A percentile compares a stretch with the other conserved stretches of the same genome.
Evolutionary conservation across 306 rosid genomes (phyloP).

Genomic region (Fagus crenata): DNA sequence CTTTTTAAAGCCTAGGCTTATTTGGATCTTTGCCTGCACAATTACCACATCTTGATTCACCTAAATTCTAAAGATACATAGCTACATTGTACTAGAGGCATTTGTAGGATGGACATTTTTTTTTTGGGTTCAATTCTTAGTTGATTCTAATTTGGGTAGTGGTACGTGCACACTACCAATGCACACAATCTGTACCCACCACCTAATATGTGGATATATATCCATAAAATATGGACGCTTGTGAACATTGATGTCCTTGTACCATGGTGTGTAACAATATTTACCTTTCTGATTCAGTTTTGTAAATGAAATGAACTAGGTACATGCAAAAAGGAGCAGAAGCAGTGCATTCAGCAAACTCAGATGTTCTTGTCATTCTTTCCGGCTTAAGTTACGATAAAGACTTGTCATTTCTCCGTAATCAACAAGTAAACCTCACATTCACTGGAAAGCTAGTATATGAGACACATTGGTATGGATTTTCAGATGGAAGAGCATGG

Average conservation of each 20-base stretch:
- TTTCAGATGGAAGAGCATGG: constrained; percentile 77
- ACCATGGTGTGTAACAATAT: too few species aligned
- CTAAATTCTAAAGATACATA: too few species aligned
- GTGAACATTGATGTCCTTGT: too few species aligned
- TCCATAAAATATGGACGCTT: too few species aligned
- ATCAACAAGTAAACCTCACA: constrained; percentile 45
- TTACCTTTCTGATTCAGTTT: not conserved
- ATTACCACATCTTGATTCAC: too few species aligned
- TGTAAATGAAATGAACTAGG: constrained; percentile 36
- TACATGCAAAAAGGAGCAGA: constrained; percentile 92
- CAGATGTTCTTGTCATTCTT: constrained; percentile 69
- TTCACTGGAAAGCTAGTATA: constrained; percentile 61
- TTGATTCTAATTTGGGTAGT: not conserved
- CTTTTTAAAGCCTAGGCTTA: too few species aligned
- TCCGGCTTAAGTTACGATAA: constrained; percentile 72
- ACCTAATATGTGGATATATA: too few species aligned
- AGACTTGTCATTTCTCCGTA: constrained; percentile 62
- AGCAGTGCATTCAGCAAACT: constrained; percentile 78
- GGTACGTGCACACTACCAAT: too few species aligned
- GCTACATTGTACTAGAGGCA: too few species aligned
- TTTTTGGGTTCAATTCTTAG: not conserved
- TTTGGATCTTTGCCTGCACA: not conserved
- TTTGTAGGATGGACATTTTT: not conserved
- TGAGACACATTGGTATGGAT: constrained; percentile 79
- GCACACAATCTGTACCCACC: too few species aligned